A percentile compares a stretch with the other conserved stretches of the same genome.
Conservation (phyloP, 179 eudicot genomes). For the Beta corolliflora region DNA sequence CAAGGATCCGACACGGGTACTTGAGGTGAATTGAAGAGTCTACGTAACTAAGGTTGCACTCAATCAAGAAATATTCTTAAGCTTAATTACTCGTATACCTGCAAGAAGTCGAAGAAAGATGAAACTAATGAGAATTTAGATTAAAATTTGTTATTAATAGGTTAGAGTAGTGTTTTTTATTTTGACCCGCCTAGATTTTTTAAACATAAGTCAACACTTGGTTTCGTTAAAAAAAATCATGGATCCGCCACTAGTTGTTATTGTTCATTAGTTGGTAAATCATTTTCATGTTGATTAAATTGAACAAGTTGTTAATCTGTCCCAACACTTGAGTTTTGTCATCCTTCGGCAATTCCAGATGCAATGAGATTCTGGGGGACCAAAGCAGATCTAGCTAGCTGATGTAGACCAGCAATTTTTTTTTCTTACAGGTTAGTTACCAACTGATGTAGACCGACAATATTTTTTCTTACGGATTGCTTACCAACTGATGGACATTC, state of each 20-base stretch:
- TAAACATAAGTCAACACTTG: background rate
- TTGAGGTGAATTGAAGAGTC: too few species aligned
- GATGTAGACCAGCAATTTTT: background rate
- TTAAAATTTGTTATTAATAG: too few species aligned
- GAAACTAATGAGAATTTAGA: background rate
- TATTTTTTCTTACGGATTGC: too few species aligned
- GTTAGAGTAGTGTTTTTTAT: too few species aligned
- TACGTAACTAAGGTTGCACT: too few species aligned
- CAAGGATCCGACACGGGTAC: too few species aligned
- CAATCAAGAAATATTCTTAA: too few species aligned
- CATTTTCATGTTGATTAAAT: too few species aligned
- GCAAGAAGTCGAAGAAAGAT: too few species aligned
- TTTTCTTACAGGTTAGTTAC: background rate
- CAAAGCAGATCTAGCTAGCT: background rate
- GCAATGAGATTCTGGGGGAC: constrained; percentile 14
- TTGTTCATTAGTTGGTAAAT: background rate
- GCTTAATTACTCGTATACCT: background rate
- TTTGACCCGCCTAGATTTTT: too few species aligned
- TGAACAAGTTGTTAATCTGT: background rate
- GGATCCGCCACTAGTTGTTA: background rate
- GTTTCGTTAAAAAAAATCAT: background rate
- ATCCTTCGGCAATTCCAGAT: background rate
- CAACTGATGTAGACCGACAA: background rate
- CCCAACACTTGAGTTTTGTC: background rate
- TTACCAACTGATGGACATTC: background rate